Evolutionary conservation across 1,284 basidiomycete species (phyloP).

Genomic region (Heterobasidion occidentale): DNA sequence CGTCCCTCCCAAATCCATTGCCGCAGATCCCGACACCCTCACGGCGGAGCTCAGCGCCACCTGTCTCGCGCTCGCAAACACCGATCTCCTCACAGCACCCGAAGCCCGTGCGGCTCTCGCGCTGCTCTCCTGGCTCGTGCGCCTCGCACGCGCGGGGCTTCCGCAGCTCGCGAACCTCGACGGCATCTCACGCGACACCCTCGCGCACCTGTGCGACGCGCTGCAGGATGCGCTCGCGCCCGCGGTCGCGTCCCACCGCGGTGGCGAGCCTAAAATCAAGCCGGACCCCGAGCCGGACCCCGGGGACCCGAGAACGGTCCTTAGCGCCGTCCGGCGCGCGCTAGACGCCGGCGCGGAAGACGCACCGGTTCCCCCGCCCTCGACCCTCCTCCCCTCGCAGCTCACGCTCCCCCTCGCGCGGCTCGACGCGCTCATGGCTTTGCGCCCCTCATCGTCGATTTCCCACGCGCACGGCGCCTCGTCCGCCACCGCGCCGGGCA

Average conservation of each 20-base stretch:
- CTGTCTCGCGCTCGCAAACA: constrained; percentile 19
- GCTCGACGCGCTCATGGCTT: constrained; percentile 20
- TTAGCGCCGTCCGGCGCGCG: neutral
- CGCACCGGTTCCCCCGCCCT: neutral
- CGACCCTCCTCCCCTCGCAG: constrained; percentile 14
- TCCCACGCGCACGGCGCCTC: neutral
- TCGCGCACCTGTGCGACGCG: constrained; percentile 14
- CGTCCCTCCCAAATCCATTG: constrained; percentile 20
- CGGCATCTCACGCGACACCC: constrained; percentile 29
- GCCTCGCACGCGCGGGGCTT: constrained; percentile 23
- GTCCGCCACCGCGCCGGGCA: constrained; percentile 27
- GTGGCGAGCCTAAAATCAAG: too few relatives aligned
- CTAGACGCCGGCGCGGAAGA: constrained; percentile 8
- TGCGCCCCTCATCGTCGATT: neutral
- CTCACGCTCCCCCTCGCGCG: constrained; percentile 19
- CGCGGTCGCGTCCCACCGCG: neutral
- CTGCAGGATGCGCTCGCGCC: constrained; percentile 14
- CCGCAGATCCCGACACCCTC: constrained; percentile 19
- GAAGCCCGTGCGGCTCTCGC: constrained; percentile 29
- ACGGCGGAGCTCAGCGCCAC: constrained; percentile 27
- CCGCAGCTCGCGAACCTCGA: constrained; percentile 29
- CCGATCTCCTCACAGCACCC: constrained; percentile 7
- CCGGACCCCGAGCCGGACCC: too few relatives aligned
- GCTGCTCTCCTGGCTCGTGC: constrained; percentile 40
- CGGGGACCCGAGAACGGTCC: too few relatives aligned